Evolutionary conservation across 371 early-diverging fungal species (phyloP).

Genomic region (Mortierella sp.): DNA sequence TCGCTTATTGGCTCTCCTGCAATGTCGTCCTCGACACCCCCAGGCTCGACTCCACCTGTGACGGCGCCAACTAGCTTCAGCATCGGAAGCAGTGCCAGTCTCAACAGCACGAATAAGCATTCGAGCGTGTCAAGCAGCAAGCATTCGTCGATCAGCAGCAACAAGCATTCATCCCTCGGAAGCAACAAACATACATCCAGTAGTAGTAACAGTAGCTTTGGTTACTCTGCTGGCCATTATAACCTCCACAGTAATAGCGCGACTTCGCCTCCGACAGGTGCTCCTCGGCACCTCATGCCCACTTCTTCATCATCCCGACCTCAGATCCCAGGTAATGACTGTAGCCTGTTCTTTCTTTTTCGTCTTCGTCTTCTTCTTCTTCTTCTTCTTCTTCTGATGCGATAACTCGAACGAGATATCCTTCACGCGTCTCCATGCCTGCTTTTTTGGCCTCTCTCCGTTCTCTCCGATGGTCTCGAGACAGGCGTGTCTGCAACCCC

Average conservation of each 20-base stretch:
- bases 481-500: too few relatives aligned
- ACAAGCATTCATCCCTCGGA: constrained; percentile 31
- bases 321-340: constrained; percentile 18
- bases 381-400: too few relatives aligned
- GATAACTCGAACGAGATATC: too few relatives aligned
- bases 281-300: constrained; percentile 19
- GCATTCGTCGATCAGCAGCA: constrained; percentile 24
- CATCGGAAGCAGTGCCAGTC: too few relatives aligned
- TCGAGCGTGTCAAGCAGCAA: constrained; percentile 23
- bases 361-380: too few relatives aligned
- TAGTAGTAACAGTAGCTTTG: constrained; percentile 32
- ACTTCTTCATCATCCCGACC: constrained; percentile 8
- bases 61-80: constrained; percentile 19
- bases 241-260: constrained; percentile 9
- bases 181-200: constrained; percentile 26
- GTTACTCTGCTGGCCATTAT: constrained; percentile 15
- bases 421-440: too few relatives aligned
- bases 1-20: too few relatives aligned
- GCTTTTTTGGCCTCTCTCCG: too few relatives aligned
- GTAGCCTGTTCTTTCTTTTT: too few relatives aligned
- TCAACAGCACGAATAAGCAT: constrained; percentile 31
- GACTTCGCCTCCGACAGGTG: background rate
- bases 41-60: too few relatives aligned
- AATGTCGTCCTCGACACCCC: too few relatives aligned
- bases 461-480: background rate